Base-by-base conservation (phyloP, 441 rosid species). In the Mallotus japonicus region DNA sequence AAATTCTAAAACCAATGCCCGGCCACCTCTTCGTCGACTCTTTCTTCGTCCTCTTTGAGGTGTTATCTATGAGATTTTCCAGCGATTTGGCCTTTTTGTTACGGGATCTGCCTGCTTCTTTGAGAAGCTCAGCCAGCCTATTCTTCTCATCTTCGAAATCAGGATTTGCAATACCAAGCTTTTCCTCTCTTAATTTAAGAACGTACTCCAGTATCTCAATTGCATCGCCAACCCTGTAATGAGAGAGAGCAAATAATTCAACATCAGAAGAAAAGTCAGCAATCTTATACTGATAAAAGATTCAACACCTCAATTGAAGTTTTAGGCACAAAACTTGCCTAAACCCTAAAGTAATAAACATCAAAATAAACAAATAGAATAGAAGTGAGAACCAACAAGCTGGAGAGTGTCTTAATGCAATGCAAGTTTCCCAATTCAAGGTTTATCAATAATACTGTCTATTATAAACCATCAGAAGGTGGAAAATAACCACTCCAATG, bases 111-210 rank as follows among this genome's bases (percentile, higher is more conserved):
- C 99, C 99, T 0, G 98, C 97, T 81, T 95, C 99, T 81, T 95
- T 95, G 71, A 92, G 87, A 55, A 95, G 97, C 86, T 95, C 98
- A 0, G 93, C 90, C 65, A 95, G 78, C 78, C 99, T 85, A 57
- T 81, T 86, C 92, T 90, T 90, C 83, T 95, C 99, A 14, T 91
- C 99, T 74, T 92, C 96, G 11, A 92, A 95, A 82, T 95, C 99
- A 0, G 96, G 99, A 80, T 95, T 95, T 1, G 99, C 99, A 22
- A 83, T 95, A 62, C 99, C 99, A 0, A 95, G 97, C 87, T 90
- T 89, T 73, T 95, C 99, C 76, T 95, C 99, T 83, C 99, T 89
- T 72, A 95, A 67, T 80, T 92, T 92, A 67, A 95, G 85, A 73
- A 95, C 95, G 70, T 89, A 83, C 85, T 95, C 99, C 84, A 95